Percentiles rank a stretch among this genome's conserved stretches.
Evolutionary conservation across 352 stramenopile genomes (phyloP).

Genomic region (Globisporangium cylindrosporum): DNA sequence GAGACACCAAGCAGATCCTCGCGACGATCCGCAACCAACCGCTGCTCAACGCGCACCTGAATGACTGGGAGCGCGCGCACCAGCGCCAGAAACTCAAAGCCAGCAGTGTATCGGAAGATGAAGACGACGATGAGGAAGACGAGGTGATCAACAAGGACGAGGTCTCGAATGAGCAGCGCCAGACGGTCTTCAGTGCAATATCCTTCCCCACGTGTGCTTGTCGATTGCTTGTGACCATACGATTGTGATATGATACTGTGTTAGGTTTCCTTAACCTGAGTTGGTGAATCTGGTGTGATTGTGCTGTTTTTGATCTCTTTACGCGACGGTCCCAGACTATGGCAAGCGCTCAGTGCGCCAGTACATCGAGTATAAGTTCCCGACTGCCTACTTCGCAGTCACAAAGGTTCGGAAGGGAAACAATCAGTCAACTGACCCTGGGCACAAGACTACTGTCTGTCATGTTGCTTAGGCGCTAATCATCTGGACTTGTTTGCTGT

Average conservation of each 20-base stretch:
- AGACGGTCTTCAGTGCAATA: constrained; percentile 84
- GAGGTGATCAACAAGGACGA: constrained; percentile 21
- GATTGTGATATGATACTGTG: neutral
- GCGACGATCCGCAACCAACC: constrained; percentile 78
- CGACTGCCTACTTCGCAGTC: constrained; percentile 49
- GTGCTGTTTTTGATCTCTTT: constrained; percentile 15
- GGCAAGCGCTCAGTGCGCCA: constrained; percentile 65
- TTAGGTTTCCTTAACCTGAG: constrained; percentile 22
- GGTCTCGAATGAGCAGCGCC: constrained; percentile 28
- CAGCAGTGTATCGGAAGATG: constrained; percentile 2
- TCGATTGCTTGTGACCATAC: neutral
- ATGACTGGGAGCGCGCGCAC: constrained; percentile 25
- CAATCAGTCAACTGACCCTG: neutral
- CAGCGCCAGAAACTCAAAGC: neutral
- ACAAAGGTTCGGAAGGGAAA: constrained; percentile 40
- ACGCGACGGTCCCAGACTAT: constrained; percentile 81
- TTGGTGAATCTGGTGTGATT: neutral
- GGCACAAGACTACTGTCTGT: neutral
- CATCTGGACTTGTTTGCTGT: constrained; percentile 9
- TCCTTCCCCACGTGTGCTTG: constrained; percentile 31
- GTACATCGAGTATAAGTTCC: constrained; percentile 81
- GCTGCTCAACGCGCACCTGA: constrained; percentile 43
- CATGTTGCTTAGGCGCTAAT: neutral
- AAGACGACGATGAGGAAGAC: constrained; percentile 14
- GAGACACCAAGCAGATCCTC: constrained; percentile 79